Evolutionary conservation across 371 early-diverging fungal genomes (phyloP).

Genomic region (Mucor lusitanicus): DNA sequence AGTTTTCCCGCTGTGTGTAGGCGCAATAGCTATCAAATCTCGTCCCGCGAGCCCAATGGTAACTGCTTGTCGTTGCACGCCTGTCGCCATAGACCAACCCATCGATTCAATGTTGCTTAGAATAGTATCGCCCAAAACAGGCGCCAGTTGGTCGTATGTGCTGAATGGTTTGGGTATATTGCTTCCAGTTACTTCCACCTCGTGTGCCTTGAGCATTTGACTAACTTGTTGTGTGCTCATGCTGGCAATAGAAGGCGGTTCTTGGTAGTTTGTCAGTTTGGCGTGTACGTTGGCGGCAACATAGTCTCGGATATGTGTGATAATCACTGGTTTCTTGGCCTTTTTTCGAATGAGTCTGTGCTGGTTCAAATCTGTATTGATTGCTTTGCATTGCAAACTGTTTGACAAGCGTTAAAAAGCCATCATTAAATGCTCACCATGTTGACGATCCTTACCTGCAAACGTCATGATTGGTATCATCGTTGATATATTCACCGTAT

Average conservation of each 20-base stretch:
- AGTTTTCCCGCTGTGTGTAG: slow-evolving; percentile 71
- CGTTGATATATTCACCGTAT: slow-evolving; percentile 57
- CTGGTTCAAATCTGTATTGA: slow-evolving; percentile 38
- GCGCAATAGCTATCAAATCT: slow-evolving; percentile 72
- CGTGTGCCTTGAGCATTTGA: slow-evolving; percentile 42
- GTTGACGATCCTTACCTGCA: slow-evolving; percentile 40
- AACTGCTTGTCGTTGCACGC: slow-evolving; percentile 70
- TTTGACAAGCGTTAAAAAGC: not conserved
- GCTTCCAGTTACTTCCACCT: slow-evolving; percentile 49
- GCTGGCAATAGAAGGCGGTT: slow-evolving; percentile 33
- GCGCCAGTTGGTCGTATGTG: slow-evolving; percentile 50
- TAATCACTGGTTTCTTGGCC: not conserved
- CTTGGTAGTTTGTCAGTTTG: slow-evolving; percentile 56
- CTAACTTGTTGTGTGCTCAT: slow-evolving; percentile 29
- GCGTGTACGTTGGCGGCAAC: slow-evolving; percentile 41
- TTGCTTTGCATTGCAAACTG: slow-evolving; percentile 48
- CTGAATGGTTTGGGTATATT: slow-evolving; percentile 52
- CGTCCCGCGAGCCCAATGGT: slow-evolving; percentile 66
- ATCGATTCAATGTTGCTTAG: slow-evolving; percentile 40
- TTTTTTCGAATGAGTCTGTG: not conserved
- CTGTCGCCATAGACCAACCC: slow-evolving; percentile 52
- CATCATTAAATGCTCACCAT: not conserved
- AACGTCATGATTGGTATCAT: slow-evolving; percentile 48
- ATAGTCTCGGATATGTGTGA: slow-evolving; percentile 14
- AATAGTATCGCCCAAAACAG: slow-evolving; percentile 36